phyloP scores from a whole-genome alignment of 83 land plant genomes.

The Diphasiastrum complanatum region DNA sequence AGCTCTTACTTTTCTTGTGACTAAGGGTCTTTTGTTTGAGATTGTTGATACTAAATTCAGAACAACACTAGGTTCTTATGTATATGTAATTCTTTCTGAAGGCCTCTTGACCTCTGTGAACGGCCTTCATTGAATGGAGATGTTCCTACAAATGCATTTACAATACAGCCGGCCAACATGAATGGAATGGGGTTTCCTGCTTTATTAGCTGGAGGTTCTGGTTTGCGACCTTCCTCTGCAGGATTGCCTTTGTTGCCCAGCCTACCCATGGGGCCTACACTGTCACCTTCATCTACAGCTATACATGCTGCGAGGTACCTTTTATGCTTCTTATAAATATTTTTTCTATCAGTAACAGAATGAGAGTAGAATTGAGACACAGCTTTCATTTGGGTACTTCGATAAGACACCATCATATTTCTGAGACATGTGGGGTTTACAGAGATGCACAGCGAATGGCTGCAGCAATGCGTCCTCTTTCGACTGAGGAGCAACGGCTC shows the following conservation, averaged over 20 bases:
- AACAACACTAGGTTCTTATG: no score
- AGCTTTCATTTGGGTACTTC: no score
- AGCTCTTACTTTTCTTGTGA: no score
- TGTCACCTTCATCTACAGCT: conserved; percentile 27
- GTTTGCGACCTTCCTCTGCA: conserved; percentile 22
- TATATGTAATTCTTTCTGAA: no score
- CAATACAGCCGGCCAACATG: conserved; percentile 23
- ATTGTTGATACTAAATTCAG: background rate
- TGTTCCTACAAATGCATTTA: conserved; percentile 9
- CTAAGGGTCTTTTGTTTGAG: no score
- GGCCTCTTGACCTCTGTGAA: conserved; percentile 38
- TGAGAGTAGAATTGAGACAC: no score
- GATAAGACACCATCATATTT: no score
- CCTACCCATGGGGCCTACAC: conserved; percentile 15
- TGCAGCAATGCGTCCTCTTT: conserved; percentile 17
- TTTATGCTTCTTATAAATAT: conserved; percentile 5
- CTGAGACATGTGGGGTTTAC: no score
- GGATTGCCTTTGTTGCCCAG: conserved; percentile 22
- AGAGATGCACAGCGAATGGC: conserved; percentile 38
- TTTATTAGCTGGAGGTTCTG: conserved; percentile 15
- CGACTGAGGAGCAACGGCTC: conserved; percentile 26
- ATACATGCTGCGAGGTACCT: conserved; percentile 32
- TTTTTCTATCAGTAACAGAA: no score
- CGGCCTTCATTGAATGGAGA: conserved; percentile 21
- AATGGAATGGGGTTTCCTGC: conserved; percentile 22